Evolutionary conservation across 176 grass and related monocot species (phyloP).

Genomic region (Leersia perrieri): DNA sequence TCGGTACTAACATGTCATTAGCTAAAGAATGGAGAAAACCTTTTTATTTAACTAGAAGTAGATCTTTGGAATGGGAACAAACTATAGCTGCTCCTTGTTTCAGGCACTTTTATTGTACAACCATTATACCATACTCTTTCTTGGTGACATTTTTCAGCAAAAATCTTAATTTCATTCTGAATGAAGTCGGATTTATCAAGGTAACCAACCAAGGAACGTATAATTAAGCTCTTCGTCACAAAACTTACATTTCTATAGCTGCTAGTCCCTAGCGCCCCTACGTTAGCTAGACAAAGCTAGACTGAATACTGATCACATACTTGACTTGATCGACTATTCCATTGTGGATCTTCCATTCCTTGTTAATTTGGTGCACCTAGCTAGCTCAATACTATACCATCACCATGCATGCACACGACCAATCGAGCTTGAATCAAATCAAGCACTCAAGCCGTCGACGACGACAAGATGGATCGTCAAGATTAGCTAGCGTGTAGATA

Average conservation of each 20-base stretch:
- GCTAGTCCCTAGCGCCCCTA: too few relatives aligned
- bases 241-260: too few relatives aligned
- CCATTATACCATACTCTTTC: too few relatives aligned
- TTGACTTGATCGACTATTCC: constrained; percentile 15
- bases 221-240: too few relatives aligned
- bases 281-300: too few relatives aligned
- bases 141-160: too few relatives aligned
- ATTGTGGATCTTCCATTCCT: constrained; percentile 20
- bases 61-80: neutral
- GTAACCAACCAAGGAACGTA: neutral
- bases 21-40: neutral
- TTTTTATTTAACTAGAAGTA: neutral
- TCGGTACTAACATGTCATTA: neutral
- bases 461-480: neutral
- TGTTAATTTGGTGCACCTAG: neutral
- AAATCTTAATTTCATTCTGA: too few relatives aligned
- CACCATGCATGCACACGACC: neutral
- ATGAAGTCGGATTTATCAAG: neutral
- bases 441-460: neutral
- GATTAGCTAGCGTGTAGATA: neutral
- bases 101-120: too few relatives aligned
- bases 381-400: neutral
- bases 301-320: too few relatives aligned
- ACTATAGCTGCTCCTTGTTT: neutral
- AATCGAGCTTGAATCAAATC: neutral